Percentiles rank a stretch among this genome's conserved stretches.
Evolutionary conservation across 73 alveolate genomes (phyloP).

Genomic region (Halteria grandinella): DNA sequence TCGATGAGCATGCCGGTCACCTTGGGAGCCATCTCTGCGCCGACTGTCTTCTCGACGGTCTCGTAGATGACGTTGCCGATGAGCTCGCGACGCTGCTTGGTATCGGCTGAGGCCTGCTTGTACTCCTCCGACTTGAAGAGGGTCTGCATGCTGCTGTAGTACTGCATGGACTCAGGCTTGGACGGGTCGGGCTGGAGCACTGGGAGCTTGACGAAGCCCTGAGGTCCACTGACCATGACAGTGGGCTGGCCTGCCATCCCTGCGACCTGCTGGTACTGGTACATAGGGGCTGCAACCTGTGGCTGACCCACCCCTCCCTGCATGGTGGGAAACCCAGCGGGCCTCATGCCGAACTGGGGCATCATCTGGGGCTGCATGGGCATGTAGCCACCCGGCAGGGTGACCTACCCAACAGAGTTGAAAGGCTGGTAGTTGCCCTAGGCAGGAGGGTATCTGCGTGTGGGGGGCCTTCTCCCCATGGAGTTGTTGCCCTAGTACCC

Average conservation of each 20-base stretch:
- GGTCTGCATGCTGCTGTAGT: not conserved
- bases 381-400: too few species aligned
- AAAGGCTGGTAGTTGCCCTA: too few species aligned
- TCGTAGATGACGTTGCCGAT: constrained; percentile 82
- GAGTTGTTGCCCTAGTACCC: too few species aligned
- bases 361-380: too few species aligned
- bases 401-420: too few species aligned
- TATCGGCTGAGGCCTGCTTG: not conserved
- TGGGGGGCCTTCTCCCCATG: too few species aligned
- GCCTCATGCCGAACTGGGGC: too few species aligned
- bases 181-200: not conserved
- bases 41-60: constrained; percentile 67
- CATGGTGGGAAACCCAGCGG: too few species aligned
- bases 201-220: too few species aligned
- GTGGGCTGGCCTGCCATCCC: not conserved
- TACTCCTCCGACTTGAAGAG: constrained; percentile 36
- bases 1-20: constrained; percentile 87
- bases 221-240: not conserved
- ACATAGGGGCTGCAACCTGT: too few species aligned
- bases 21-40: constrained; percentile 82
- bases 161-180: not conserved
- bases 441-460: too few species aligned
- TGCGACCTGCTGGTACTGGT: not conserved
- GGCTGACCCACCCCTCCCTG: too few species aligned
- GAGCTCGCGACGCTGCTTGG: constrained; percentile 7